Evolutionary conservation across 2,329 filamentous ascomycete genomes (phyloP).

Genomic region (Sphaerostilbella broomeana): DNA sequence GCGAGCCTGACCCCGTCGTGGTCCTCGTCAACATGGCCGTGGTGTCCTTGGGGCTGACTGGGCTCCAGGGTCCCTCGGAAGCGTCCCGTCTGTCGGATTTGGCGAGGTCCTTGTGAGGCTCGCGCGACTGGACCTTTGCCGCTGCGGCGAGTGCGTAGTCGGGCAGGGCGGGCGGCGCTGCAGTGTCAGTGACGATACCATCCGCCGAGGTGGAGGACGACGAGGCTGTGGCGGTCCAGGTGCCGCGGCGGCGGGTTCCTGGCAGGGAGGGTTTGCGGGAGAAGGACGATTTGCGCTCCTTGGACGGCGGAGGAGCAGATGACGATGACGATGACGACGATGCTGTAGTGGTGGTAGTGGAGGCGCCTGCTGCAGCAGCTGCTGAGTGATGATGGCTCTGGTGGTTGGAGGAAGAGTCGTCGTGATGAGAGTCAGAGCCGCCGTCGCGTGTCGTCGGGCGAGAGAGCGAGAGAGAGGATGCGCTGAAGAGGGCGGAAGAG

Average conservation of each 20-base stretch:
- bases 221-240: constrained; percentile 30
- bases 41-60: constrained; percentile 14
- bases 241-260: constrained; percentile 36
- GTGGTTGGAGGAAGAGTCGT: constrained; percentile 5
- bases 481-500: constrained; percentile 30
- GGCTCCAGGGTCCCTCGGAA: constrained; percentile 17
- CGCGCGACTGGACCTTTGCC: constrained; percentile 19
- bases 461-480: constrained; percentile 23
- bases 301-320: constrained; percentile 29
- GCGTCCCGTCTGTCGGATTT: constrained; percentile 23
- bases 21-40: constrained; percentile 12
- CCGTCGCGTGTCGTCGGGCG: constrained; percentile 33
- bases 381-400: neutral
- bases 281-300: constrained; percentile 48
- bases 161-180: constrained; percentile 46
- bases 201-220: constrained; percentile 28
- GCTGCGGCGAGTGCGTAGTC: constrained; percentile 47
- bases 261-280: constrained; percentile 49
- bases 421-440: constrained; percentile 3
- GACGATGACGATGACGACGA: constrained; percentile 21
- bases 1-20: constrained; percentile 5
- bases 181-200: constrained; percentile 36
- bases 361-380: constrained; percentile 16
- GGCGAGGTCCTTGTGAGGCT: constrained; percentile 8
- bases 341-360: constrained; percentile 14